Percentiles rank a stretch among this genome's conserved stretches.
Conservation (phyloP, 139 green algal genomes). For the Pleodorina starrii region DNA sequence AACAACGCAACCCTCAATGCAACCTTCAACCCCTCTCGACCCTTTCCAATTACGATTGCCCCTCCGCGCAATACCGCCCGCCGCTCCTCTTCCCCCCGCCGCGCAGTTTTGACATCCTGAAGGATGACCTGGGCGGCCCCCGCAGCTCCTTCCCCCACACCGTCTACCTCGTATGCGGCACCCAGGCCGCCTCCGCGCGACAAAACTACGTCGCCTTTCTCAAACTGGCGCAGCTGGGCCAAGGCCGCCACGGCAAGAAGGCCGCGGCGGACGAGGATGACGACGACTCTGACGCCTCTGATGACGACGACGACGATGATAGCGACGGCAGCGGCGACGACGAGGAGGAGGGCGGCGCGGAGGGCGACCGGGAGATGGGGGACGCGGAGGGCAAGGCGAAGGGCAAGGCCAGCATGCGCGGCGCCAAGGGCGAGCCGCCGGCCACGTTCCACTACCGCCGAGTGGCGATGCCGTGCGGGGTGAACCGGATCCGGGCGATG, state of each 20-base stretch:
- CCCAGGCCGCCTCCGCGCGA: constrained; percentile 74
- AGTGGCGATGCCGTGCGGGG: constrained; percentile 77
- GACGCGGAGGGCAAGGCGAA: background rate
- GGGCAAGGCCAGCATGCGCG: background rate
- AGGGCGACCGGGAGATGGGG: constrained; percentile 29
- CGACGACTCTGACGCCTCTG: constrained; percentile 38
- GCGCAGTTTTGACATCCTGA: constrained; percentile 91
- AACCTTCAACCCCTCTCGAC: too few relatives aligned
- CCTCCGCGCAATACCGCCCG: too few relatives aligned
- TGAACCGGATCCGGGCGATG: constrained; percentile 95
- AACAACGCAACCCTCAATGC: too few relatives aligned
- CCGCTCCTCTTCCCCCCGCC: too few relatives aligned
- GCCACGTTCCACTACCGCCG: constrained; percentile 65
- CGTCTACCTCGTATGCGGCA: constrained; percentile 87
- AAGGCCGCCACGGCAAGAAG: constrained; percentile 78
- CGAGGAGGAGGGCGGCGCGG: constrained; percentile 42
- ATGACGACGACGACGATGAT: constrained; percentile 42
- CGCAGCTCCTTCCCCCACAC: constrained; percentile 92
- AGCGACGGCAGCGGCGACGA: constrained; percentile 1
- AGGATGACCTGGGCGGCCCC: constrained; percentile 84
- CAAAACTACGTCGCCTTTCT: constrained; percentile 88
- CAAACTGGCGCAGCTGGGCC: constrained; percentile 77
- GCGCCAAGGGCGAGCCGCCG: constrained; percentile 70
- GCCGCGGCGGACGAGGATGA: constrained; percentile 53
- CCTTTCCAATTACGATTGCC: too few relatives aligned